Evolutionary conservation across 2,329 filamentous ascomycete species (phyloP).

Genomic region (Aureobasidium zeae): DNA sequence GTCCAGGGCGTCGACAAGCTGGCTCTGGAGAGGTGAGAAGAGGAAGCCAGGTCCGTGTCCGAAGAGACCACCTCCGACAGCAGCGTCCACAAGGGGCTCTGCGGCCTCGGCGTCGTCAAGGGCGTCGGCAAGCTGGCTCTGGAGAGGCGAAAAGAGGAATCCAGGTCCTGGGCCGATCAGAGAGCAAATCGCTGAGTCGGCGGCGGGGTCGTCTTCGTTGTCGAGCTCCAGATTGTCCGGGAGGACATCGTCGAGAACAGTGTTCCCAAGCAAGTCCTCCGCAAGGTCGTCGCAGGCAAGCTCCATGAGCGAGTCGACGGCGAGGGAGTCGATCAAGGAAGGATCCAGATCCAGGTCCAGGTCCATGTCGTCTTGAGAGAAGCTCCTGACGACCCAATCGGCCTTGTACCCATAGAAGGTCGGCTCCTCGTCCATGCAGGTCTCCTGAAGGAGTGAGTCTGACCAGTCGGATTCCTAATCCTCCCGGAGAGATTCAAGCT

Average conservation of each 20-base stretch:
- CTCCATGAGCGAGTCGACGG: neutral
- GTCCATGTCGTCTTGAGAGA: neutral
- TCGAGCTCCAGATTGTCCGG: neutral
- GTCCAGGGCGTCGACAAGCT: too few relatives aligned
- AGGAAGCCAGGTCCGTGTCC: neutral
- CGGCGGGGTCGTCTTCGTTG: neutral
- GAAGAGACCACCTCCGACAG: too few relatives aligned
- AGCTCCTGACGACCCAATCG: neutral
- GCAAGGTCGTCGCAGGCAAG: neutral
- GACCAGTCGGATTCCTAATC: slow-evolving; percentile 11
- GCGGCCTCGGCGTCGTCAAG: too few relatives aligned
- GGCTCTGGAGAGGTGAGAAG: neutral
- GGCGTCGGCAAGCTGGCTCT: too few relatives aligned
- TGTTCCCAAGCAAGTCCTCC: neutral
- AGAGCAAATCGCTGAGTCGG: neutral
- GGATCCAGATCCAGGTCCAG: too few relatives aligned
- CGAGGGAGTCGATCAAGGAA: too few relatives aligned
- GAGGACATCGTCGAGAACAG: neutral
- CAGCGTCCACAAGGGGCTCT: too few relatives aligned
- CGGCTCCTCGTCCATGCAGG: neutral
- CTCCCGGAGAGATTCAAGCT: neutral
- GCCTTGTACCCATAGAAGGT: neutral
- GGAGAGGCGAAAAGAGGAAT: neutral
- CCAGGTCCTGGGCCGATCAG: neutral
- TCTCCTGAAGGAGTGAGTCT: neutral